phyloP scores from a whole-genome alignment of 108 stramenopile genomes.

The Chaetoceros muelleri region DNA sequence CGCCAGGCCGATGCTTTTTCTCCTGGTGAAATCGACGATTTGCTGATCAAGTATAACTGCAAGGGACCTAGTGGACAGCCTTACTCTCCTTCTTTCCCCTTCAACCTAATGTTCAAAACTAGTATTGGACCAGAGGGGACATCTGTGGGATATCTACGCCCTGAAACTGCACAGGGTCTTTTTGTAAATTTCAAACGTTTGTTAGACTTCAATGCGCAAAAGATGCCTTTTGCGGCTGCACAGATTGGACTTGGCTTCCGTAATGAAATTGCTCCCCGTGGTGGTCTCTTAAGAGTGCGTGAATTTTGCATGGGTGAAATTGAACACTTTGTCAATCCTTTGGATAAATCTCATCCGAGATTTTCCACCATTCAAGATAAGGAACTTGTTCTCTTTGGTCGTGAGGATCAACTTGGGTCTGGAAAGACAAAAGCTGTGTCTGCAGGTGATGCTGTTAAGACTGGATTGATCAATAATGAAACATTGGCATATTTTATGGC shows the following conservation, averaged over 20 bases:
- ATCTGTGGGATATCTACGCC: slow-evolving; percentile 92
- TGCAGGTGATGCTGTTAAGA: slow-evolving; percentile 86
- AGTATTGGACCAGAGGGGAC: slow-evolving; percentile 99
- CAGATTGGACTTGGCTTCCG: slow-evolving; percentile 98
- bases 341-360: slow-evolving; percentile 93
- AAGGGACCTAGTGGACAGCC: slow-evolving; percentile 79
- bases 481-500: slow-evolving; percentile 99
- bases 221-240: slow-evolving; percentile 98
- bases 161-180: slow-evolving; percentile 98
- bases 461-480: slow-evolving; percentile 96
- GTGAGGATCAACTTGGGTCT: slow-evolving; percentile 94
- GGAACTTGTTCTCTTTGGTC: slow-evolving; percentile 80
- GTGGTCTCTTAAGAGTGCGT: slow-evolving; percentile 96
- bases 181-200: slow-evolving; percentile 99
- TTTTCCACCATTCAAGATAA: slow-evolving; percentile 81
- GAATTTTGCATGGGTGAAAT: slow-evolving; percentile 99
- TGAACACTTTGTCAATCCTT: slow-evolving; percentile 99
- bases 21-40: slow-evolving; percentile 86
- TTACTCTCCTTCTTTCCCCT: slow-evolving; percentile 92
- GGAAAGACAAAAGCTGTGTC: slow-evolving; percentile 87
- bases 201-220: slow-evolving; percentile 91
- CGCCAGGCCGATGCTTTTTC: slow-evolving; percentile 97
- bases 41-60: slow-evolving; percentile 80
- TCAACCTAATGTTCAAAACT: slow-evolving; percentile 99
- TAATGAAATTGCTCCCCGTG: slow-evolving; percentile 98